These are phyloP conservation scores for Dillenia turbinata DNA, from an alignment of 164 flowering plant genomes.

Conservation along the genomic window DNA sequence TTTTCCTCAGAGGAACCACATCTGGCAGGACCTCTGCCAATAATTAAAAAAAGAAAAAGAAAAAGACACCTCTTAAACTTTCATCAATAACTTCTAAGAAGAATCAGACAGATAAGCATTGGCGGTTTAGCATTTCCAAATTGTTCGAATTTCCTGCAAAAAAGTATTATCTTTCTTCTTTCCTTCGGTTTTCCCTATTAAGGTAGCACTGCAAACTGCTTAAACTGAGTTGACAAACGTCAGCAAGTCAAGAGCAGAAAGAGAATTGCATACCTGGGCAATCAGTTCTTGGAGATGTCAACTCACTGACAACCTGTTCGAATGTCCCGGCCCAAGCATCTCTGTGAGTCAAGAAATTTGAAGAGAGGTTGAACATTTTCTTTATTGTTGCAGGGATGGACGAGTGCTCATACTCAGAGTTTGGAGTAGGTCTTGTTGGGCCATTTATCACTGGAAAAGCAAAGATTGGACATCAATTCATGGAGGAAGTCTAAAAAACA, in stretches of 20 bases:
- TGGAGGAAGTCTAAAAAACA: too few species aligned
- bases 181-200: too few species aligned
- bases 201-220: too few species aligned
- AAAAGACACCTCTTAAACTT: background rate
- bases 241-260: background rate
- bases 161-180: too few species aligned
- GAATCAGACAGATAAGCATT: too few species aligned
- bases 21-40: conserved; percentile 61
- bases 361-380: conserved; percentile 84
- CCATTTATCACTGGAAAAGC: conserved; percentile 53
- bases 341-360: conserved; percentile 87
- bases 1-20: conserved; percentile 40
- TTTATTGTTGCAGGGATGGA: conserved; percentile 91
- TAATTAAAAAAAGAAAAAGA: background rate
- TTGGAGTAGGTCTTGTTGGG: conserved; percentile 70
- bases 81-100: too few species aligned
- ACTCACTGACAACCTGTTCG: conserved; percentile 58
- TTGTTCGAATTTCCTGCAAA: too few species aligned
- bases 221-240: too few species aligned
- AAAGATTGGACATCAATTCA: background rate
- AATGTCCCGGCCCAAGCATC: conserved; percentile 99
- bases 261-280: conserved; percentile 49
- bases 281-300: conserved; percentile 78
- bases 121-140: too few species aligned
- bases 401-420: conserved; percentile 89